Evolutionary conservation across 805 yeast genomes (phyloP).

Genomic region (Phaffomyces antillensis): DNA sequence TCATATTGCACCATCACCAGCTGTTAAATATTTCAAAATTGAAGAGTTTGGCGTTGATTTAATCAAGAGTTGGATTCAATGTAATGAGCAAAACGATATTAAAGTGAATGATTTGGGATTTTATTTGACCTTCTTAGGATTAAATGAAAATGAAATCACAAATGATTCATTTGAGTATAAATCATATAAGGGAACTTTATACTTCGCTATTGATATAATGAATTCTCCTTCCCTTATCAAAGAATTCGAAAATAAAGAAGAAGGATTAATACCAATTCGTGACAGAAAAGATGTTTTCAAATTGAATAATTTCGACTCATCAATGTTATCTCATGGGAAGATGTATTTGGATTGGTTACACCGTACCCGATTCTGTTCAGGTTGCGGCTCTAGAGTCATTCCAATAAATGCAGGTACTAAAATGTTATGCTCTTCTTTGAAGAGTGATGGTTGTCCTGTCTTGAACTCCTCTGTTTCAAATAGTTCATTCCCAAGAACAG

Average conservation of each 20-base stretch:
- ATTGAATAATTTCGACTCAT: conserved; percentile 40
- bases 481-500: conserved; percentile 87
- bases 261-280: neutral
- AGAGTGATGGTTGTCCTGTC: conserved; percentile 25
- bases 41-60: conserved; percentile 4
- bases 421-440: conserved; percentile 35
- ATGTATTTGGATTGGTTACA: conserved; percentile 83
- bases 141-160: conserved; percentile 33
- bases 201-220: conserved; percentile 51
- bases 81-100: conserved; percentile 1
- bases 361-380: conserved; percentile 75
- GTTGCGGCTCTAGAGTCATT: conserved; percentile 64
- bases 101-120: conserved; percentile 28
- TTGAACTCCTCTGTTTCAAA: conserved; percentile 51
- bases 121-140: conserved; percentile 39
- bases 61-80: conserved; percentile 12
- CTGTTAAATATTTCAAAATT: conserved; percentile 12
- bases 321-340: conserved; percentile 70
- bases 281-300: conserved; percentile 16
- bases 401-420: conserved; percentile 66
- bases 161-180: conserved; percentile 28
- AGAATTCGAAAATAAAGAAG: neutral
- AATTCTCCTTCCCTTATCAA: neutral
- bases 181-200: conserved; percentile 53
- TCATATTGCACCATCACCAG: too few relatives aligned